These are phyloP conservation scores for Mucor piriformis DNA, from an alignment of 371 early-diverging fungal genomes.

Conservation along the genomic window DNA sequence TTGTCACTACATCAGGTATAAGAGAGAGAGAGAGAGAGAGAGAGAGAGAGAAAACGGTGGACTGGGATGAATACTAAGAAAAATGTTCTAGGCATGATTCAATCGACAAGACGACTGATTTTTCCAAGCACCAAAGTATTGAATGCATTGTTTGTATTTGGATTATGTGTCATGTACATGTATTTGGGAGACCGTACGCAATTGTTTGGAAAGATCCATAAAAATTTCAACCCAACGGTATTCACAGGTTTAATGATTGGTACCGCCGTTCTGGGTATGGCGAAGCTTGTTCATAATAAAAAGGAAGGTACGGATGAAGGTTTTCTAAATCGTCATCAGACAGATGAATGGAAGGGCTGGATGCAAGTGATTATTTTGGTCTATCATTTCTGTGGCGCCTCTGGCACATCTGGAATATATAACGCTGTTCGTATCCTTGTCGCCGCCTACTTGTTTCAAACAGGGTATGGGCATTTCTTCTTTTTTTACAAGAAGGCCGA, in stretches of 20 bases:
- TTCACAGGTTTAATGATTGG: conserved; percentile 39
- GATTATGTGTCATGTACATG: conserved; percentile 58
- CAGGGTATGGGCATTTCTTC: conserved; percentile 78
- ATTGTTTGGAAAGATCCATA: conserved; percentile 69
- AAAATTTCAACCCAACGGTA: conserved; percentile 44
- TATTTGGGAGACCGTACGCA: conserved; percentile 71
- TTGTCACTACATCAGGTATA: conserved; percentile 29
- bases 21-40: no score
- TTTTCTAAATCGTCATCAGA: conserved; percentile 73
- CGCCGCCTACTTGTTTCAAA: conserved; percentile 79
- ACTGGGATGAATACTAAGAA: no score
- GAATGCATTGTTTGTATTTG: conserved; percentile 51
- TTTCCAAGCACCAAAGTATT: background rate
- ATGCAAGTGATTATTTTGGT: conserved; percentile 80
- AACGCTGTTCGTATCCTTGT: conserved; percentile 72
- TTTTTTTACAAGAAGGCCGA: conserved; percentile 72
- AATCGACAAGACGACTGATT: background rate
- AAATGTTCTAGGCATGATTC: no score
- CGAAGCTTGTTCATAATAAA: conserved; percentile 27
- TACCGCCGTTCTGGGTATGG: background rate
- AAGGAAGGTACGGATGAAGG: conserved; percentile 45
- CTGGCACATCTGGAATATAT: conserved; percentile 65
- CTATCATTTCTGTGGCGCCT: conserved; percentile 74
- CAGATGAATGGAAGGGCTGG: conserved; percentile 89
- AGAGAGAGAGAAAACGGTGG: no score